Conservation (phyloP, 108 stramenopile genomes). For the Pseudonitzschia multiseries region DNA sequence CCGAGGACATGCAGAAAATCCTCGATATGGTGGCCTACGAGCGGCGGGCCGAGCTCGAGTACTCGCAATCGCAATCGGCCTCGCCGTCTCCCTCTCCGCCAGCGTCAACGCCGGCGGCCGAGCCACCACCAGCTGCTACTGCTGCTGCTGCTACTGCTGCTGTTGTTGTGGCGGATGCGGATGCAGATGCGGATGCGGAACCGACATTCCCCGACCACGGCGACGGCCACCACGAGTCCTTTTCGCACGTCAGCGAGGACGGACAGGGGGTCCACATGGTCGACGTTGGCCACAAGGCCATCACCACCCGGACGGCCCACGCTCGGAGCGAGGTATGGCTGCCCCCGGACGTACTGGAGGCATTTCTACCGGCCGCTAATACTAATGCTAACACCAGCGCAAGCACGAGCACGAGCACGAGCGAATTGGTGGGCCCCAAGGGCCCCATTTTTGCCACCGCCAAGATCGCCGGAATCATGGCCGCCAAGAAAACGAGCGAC, state of each 20-base stretch:
- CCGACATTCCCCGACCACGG: too few relatives aligned
- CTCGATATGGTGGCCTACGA: constrained; percentile 20
- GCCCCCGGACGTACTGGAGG: constrained; percentile 59
- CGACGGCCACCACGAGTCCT: constrained; percentile 40
- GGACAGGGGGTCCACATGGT: constrained; percentile 69
- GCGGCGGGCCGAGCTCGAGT: constrained; percentile 16
- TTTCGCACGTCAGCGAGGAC: constrained; percentile 61
- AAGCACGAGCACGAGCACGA: background rate
- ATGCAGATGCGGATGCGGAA: too few relatives aligned
- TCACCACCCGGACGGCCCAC: constrained; percentile 56
- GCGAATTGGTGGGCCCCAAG: constrained; percentile 78
- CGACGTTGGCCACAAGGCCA: constrained; percentile 69
- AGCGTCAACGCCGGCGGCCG: background rate
- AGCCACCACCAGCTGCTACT: background rate
- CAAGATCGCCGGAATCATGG: constrained; percentile 85
- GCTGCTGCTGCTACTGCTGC: background rate
- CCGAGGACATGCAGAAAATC: constrained; percentile 24
- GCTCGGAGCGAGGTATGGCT: constrained; percentile 69
- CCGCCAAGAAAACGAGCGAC: constrained; percentile 80
- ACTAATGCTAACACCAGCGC: background rate
- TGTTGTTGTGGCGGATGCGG: too few relatives aligned
- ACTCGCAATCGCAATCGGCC: background rate
- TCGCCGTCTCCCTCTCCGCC: background rate
- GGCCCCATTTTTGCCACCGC: constrained; percentile 86
- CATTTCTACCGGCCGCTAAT: constrained; percentile 25